These are phyloP conservation scores for Rhodotorula sp. DNA, from an alignment of 1,284 basidiomycete genomes.

Conservation along the genomic window DNA sequence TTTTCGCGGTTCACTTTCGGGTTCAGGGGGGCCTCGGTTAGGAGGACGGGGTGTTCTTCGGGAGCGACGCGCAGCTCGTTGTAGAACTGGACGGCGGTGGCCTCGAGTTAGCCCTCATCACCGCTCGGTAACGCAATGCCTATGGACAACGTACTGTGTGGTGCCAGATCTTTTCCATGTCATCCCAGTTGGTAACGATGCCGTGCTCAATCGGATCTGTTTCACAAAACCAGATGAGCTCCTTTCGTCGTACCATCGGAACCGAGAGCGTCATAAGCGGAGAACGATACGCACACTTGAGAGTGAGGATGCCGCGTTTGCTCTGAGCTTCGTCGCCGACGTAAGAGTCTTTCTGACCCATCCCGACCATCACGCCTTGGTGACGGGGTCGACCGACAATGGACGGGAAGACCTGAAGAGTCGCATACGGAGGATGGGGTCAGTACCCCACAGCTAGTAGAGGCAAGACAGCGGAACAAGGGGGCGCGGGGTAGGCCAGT, in stretches of 20 bases:
- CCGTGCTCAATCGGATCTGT: constrained; percentile 55
- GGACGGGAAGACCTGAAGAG: constrained; percentile 58
- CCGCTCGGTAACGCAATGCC: too few species aligned
- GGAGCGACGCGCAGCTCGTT: constrained; percentile 56
- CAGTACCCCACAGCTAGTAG: neutral
- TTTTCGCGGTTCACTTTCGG: constrained; percentile 94
- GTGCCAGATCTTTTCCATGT: constrained; percentile 95
- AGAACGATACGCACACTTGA: constrained; percentile 59
- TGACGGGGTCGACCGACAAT: constrained; percentile 91
- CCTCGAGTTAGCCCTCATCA: neutral
- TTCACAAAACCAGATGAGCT: neutral
- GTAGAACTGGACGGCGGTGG: constrained; percentile 48
- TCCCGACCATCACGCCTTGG: constrained; percentile 80
- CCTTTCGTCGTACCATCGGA: too few species aligned
- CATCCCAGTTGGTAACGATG: constrained; percentile 96
- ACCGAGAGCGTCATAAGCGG: too few species aligned
- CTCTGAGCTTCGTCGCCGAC: constrained; percentile 91
- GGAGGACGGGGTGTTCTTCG: constrained; percentile 88
- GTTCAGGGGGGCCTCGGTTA: constrained; percentile 94
- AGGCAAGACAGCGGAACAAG: neutral
- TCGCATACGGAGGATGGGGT: neutral
- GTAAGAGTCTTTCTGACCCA: constrained; percentile 78
- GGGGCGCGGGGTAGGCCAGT: neutral
- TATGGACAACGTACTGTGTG: constrained; percentile 42
- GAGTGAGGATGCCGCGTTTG: constrained; percentile 90